Base-by-base conservation (phyloP, 352 stramenopile genomes). In the Phytophthora chlamydospora region DNA sequence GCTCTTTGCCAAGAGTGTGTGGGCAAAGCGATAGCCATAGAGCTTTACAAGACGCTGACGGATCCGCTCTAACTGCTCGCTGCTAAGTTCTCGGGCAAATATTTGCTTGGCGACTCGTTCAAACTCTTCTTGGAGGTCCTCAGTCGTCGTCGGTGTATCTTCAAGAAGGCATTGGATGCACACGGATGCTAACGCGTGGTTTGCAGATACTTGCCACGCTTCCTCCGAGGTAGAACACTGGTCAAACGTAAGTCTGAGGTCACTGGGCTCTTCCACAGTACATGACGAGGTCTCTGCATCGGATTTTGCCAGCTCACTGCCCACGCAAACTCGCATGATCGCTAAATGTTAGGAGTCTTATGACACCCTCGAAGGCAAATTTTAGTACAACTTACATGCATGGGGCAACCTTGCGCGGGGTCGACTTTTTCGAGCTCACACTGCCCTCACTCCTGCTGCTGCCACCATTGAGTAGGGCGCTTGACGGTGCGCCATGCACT, bases 1-100 rank as follows among this genome's bases (percentile, higher is more conserved):
- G 66, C 78, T 88, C 38, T 84, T 86, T 12, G 50, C 54, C 9
- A 88, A 64, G 2, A 89, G 21, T 6, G 69, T 75, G 2, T 71
- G 58, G 2, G 71, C 62, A 41, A 91, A 85, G 16, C 78, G 77
- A 48, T 91, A 88, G 0, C 82, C 79, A 24, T 78, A 73, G 6
- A 53, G 39, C 12, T 55, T 66, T 21, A 85, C 71, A 14, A 91
- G 65, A 17, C 52, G 47, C 8, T 70, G 58, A 7, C 71, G 70
- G 10, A 85, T 59, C 5, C 24, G 54, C 36, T 74, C 59, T 12
- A 55, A 69, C 31, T 52, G 21, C 12, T 65, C 47, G 19, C 7
- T 39, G 17, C 53, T 46, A 0, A 85, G 40, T 29, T 64, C 48
- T 12, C 66, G 62, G 3, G 19, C 33, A 27, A 39, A 48, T 48